phyloP scores from a whole-genome alignment of 352 stramenopile species.

The Phytophthora parvispora region DNA sequence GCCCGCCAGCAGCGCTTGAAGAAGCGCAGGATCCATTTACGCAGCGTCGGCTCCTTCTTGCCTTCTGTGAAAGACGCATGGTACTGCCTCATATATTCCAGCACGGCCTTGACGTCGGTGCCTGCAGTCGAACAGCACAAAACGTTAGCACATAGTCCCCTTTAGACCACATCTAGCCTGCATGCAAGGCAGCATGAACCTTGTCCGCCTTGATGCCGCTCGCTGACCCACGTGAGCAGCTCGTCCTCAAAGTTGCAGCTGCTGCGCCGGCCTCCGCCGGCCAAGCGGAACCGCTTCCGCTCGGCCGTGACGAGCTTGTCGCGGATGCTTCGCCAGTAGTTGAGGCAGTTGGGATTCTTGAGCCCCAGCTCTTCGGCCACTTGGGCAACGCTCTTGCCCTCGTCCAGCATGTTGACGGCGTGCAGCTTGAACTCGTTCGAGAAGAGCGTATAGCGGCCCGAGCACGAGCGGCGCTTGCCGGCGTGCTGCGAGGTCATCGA shows the following conservation, averaged over 20 bases:
- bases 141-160: neutral
- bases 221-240: slow-evolving; percentile 76
- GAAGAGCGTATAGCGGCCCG: slow-evolving; percentile 73
- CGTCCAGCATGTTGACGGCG: slow-evolving; percentile 71
- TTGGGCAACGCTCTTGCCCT: slow-evolving; percentile 70
- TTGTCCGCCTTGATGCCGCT: slow-evolving; percentile 71
- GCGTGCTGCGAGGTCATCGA: slow-evolving; percentile 25
- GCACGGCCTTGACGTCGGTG: slow-evolving; percentile 74
- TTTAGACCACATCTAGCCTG: neutral
- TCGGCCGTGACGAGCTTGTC: slow-evolving; percentile 78
- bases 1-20: slow-evolving; percentile 80
- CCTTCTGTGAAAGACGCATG: slow-evolving; percentile 79
- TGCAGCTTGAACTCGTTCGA: slow-evolving; percentile 89
- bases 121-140: slow-evolving; percentile 25
- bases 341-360: slow-evolving; percentile 76
- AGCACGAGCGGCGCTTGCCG: slow-evolving; percentile 54
- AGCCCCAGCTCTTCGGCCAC: slow-evolving; percentile 73
- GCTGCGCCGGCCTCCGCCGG: slow-evolving; percentile 69
- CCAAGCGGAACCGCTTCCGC: slow-evolving; percentile 80
- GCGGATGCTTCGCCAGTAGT: slow-evolving; percentile 84
- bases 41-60: slow-evolving; percentile 83
- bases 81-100: slow-evolving; percentile 76
- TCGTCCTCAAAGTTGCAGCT: slow-evolving; percentile 83
- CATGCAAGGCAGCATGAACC: slow-evolving; percentile 20
- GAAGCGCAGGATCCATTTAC: slow-evolving; percentile 87